Evolutionary conservation across 225 moss, liverwort and hornwort species (phyloP).

Genomic region (Polytrichum commune): DNA sequence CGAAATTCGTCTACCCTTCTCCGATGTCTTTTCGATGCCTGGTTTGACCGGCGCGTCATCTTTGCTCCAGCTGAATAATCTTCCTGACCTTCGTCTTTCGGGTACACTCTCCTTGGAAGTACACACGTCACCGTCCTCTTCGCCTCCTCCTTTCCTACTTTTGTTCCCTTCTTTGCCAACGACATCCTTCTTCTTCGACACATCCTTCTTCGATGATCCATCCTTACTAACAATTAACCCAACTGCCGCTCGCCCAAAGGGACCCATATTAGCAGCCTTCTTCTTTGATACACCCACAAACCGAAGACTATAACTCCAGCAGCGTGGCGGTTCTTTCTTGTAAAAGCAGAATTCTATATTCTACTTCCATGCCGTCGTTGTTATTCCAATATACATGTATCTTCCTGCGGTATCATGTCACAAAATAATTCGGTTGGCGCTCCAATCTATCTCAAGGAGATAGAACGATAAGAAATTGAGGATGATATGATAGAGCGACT

Average conservation of each 20-base stretch:
- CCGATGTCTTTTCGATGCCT: slow-evolving; percentile 21
- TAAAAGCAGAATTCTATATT: slow-evolving; percentile 3
- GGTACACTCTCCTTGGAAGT: slow-evolving; percentile 21
- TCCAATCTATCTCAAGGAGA: slow-evolving; percentile 14
- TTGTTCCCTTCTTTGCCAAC: slow-evolving; percentile 35
- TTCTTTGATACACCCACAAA: slow-evolving; percentile 9
- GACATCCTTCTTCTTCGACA: slow-evolving; percentile 45
- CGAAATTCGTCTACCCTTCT: slow-evolving; percentile 49
- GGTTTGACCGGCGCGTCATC: slow-evolving; percentile 33
- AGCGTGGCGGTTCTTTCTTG: slow-evolving; percentile 8
- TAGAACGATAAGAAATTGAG: slow-evolving; percentile 2
- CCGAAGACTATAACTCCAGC: slow-evolving; percentile 11
- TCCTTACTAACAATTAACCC: slow-evolving; percentile 42
- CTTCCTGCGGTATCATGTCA: slow-evolving; percentile 16
- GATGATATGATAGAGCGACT: slow-evolving; percentile 8
- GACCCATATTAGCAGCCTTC: slow-evolving; percentile 43
- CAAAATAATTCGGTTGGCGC: slow-evolving; percentile 19
- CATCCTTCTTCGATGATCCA: slow-evolving; percentile 47
- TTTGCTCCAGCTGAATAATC: slow-evolving; percentile 57
- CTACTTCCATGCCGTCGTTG: slow-evolving; percentile 23
- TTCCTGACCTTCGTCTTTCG: slow-evolving; percentile 35
- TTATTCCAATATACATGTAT: slow-evolving; percentile 19
- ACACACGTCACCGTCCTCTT: slow-evolving; percentile 11
- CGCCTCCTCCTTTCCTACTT: slow-evolving; percentile 37
- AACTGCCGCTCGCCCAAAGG: slow-evolving; percentile 47